Evolutionary conservation across 306 rosid species (phyloP).

Genomic region (Morella rubra): DNA sequence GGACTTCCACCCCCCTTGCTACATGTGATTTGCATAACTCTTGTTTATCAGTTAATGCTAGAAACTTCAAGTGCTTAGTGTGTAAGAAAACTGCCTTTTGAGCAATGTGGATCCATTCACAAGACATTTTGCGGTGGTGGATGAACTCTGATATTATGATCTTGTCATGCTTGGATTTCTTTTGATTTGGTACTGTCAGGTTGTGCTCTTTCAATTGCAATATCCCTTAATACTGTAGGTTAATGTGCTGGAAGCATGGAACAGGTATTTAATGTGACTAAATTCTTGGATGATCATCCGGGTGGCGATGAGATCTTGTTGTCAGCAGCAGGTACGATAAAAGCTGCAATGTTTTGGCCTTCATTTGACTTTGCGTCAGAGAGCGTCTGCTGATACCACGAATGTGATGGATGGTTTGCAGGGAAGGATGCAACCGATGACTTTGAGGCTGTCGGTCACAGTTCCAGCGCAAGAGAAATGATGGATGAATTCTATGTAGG

Average conservation of each 20-base stretch:
- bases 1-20: neutral
- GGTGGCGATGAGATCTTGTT: slow-evolving; percentile 92
- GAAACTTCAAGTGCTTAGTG: neutral
- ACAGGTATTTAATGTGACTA: slow-evolving; percentile 90
- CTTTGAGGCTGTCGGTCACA: slow-evolving; percentile 87
- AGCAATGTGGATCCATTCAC: neutral
- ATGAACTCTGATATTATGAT: neutral
- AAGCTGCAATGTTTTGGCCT: slow-evolving; percentile 1
- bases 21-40: no score
- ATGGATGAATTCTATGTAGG: slow-evolving; percentile 87
- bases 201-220: neutral
- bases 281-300: slow-evolving; percentile 95
- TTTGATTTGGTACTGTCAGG: neutral
- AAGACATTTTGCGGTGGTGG: neutral
- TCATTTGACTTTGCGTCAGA: slow-evolving; percentile 14
- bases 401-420: slow-evolving; percentile 34
- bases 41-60: neutral
- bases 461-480: slow-evolving; percentile 70
- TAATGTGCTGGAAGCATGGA: slow-evolving; percentile 28
- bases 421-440: slow-evolving; percentile 90
- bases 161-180: neutral
- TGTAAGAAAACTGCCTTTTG: slow-evolving; percentile 3
- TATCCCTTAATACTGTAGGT: slow-evolving; percentile 16
- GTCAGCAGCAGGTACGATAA: slow-evolving; percentile 62
- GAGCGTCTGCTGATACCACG: slow-evolving; percentile 12